Conservation (phyloP, 2,329 filamentous ascomycete species). For the Calonectria hawksworthii region DNA sequence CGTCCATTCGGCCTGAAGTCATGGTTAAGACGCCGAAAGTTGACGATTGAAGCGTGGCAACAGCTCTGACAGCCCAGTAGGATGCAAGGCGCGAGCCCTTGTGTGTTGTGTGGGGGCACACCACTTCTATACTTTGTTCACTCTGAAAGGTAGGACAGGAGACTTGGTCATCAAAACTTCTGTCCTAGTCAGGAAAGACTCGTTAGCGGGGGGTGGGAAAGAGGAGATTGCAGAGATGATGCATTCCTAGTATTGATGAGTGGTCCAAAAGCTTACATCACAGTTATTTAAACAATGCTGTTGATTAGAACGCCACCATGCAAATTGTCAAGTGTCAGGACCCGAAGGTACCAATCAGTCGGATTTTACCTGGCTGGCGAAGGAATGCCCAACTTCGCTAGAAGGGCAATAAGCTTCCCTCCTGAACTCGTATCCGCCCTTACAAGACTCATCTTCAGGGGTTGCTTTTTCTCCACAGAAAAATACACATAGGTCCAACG, state of each 20-base stretch:
- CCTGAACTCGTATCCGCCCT: not conserved
- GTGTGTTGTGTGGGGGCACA: not conserved
- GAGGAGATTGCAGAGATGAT: not conserved
- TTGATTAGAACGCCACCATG: not conserved
- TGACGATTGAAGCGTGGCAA: not conserved
- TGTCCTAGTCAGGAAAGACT: not conserved
- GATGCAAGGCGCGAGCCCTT: not conserved
- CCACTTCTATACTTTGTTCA: not conserved
- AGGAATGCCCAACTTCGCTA: not conserved
- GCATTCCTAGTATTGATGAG: not conserved
- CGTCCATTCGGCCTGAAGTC: not conserved
- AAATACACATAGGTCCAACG: not conserved
- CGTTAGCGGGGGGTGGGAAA: not conserved
- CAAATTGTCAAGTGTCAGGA: not conserved
- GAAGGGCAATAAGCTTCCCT: not conserved
- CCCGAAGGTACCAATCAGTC: not conserved
- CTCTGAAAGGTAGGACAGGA: not conserved
- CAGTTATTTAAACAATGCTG: not conserved
- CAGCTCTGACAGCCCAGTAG: not conserved
- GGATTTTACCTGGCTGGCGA: not conserved
- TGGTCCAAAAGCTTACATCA: not conserved
- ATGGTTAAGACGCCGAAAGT: not conserved
- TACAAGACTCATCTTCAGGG: not conserved
- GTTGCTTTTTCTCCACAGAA: not conserved
- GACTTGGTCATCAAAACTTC: not conserved